phyloP scores from a whole-genome alignment of 106 monocot genomes.

The Cymbidium sinense region DNA sequence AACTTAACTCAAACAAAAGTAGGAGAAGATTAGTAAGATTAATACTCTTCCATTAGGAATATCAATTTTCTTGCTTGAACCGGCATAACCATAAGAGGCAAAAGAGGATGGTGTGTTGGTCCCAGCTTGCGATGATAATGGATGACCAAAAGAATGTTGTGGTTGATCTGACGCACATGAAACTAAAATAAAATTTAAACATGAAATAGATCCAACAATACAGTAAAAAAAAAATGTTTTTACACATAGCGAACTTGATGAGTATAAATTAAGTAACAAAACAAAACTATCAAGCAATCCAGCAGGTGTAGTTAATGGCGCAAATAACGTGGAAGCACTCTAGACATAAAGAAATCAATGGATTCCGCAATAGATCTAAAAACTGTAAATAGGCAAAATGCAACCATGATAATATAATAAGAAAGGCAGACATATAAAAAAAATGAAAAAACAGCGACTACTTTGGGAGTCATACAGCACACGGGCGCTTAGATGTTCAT shows the following conservation, averaged over 20 bases:
- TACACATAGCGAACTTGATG: background rate
- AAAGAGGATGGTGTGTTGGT: background rate
- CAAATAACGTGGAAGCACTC: background rate
- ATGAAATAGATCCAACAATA: background rate
- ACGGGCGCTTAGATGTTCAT: background rate
- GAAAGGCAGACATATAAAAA: too few relatives aligned
- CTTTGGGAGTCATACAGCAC: too few relatives aligned
- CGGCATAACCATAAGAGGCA: slow-evolving; percentile 21
- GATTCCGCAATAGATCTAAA: background rate
- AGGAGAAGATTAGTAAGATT: background rate
- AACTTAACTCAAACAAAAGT: too few relatives aligned
- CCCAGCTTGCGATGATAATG: slow-evolving; percentile 24
- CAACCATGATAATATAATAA: too few relatives aligned
- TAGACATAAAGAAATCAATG: background rate
- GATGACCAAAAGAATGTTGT: slow-evolving; percentile 36
- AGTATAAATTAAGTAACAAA: background rate
- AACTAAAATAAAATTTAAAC: background rate
- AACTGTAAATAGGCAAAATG: background rate
- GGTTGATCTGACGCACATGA: background rate
- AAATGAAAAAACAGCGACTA: too few relatives aligned
- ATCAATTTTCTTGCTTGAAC: slow-evolving; percentile 44
- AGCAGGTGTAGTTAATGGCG: background rate
- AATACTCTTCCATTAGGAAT: slow-evolving; percentile 57
- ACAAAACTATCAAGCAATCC: background rate
- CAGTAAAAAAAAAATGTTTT: background rate